phyloP scores from a whole-genome alignment of 768 basidiomycete genomes.

The Serpula lacrymans region DNA sequence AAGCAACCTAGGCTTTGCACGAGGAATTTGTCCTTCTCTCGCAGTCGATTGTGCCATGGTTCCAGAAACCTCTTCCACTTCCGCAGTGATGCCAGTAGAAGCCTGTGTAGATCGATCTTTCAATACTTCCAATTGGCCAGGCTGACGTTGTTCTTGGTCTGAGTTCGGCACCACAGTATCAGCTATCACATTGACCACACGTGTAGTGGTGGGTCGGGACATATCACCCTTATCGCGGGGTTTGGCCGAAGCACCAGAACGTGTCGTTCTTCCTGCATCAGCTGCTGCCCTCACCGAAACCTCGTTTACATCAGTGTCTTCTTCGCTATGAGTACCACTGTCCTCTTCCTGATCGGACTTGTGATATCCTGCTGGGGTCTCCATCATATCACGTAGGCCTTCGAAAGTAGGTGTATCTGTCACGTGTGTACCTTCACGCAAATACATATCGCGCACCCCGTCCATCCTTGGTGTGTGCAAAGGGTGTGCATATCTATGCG shows the following conservation, averaged over 20 bases:
- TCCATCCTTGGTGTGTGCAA: conserved; percentile 32
- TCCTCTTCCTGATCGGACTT: conserved; percentile 8
- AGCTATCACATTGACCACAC: background rate
- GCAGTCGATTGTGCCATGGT: background rate
- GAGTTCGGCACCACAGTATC: conserved; percentile 1
- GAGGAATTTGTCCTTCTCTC: background rate
- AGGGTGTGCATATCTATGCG: no score
- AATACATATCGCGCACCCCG: conserved; percentile 31
- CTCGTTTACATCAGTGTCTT: conserved; percentile 6
- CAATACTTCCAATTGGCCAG: background rate
- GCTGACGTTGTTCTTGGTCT: no score
- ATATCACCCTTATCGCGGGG: conserved; percentile 3
- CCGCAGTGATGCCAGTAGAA: background rate
- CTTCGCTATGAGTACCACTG: conserved; percentile 3
- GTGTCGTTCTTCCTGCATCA: conserved; percentile 11
- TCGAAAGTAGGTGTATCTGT: conserved; percentile 22
- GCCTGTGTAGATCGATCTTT: background rate
- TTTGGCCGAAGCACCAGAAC: no score
- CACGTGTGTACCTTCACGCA: conserved; percentile 10
- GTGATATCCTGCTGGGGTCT: conserved; percentile 23
- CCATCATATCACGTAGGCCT: conserved; percentile 27
- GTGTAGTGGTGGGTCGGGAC: background rate
- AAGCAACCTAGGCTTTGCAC: conserved; percentile 5
- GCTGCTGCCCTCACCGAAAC: conserved; percentile 4
- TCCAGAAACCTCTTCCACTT: background rate